Base-by-base conservation (phyloP, 139 green algal species). In the Gonium pectorale region DNA sequence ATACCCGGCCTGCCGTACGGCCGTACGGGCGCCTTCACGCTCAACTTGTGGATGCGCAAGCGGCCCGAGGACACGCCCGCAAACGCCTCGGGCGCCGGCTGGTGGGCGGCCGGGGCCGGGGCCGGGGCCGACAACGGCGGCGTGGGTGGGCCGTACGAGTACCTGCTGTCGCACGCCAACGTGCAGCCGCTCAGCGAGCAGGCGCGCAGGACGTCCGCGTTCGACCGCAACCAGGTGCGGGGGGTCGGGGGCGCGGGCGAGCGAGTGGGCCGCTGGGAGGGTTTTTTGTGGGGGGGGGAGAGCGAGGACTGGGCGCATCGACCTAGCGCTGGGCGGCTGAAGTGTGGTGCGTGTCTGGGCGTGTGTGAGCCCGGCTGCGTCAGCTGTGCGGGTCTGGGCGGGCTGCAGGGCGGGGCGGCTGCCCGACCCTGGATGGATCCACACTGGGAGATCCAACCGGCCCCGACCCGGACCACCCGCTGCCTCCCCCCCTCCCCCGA, bases 11-110 rank as follows among this genome's bases (percentile, higher is more conserved):
- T 87, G 44, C 46, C 82, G 56, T 87, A 85, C 71, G 92, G 81
- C 26, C 75, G 74, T 26, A 79, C 63, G 5, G 92, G 93, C 22
- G 63, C 84, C 52, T 94, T 94, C 68, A 77, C 92, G 2, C 33
- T 96, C 31, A 94, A 92, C 67, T n/a, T 96, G 3, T 96, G 93
- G 93, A 74, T 94, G 66, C 90, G 80, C 56, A 62, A 88, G 7
- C 67, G 29, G 35, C 49, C 46, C 4, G 40, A 82, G 35, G 77
- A 85, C 68, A 46, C 17, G 15, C 7, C 67, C 9, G 41, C 24
- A 0, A 41, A 33, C 31, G 26, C 29, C 31, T 44, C 9, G 9
- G 29, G 46, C 33, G 41, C 66, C 19, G 37, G 15, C 38, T 56
- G 41, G 68, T 11, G 29, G n/a, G n/a, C n/a, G n/a, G n/a, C n/a